These are phyloP conservation scores for Arctostaphylos glauca DNA, from an alignment of 148 eudicot species.

Conservation along the genomic window DNA sequence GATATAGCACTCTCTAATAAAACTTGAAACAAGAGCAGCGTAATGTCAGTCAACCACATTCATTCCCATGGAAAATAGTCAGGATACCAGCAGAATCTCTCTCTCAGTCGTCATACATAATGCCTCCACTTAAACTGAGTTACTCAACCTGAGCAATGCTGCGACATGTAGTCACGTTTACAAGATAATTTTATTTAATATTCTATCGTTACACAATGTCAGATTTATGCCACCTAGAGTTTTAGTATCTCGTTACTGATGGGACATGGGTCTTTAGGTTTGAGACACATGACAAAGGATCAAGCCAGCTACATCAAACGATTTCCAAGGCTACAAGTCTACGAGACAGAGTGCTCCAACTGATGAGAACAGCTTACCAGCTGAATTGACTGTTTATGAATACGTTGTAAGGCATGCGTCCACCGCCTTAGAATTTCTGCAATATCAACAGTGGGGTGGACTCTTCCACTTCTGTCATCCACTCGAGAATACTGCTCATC, in stretches of 20 bases:
- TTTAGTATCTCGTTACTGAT: not conserved
- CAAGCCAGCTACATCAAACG: not conserved
- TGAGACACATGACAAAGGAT: not conserved
- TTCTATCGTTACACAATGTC: too few relatives aligned
- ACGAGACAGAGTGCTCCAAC: not conserved
- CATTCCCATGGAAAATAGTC: not conserved
- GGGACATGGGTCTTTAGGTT: not conserved
- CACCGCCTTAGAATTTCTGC: constrained; percentile 95
- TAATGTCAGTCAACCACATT: not conserved
- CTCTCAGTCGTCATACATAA: not conserved
- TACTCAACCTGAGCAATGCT: not conserved
- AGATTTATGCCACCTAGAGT: not conserved
- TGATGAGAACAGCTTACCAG: constrained; percentile 47
- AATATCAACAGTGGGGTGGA: constrained; percentile 85
- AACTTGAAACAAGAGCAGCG: not conserved
- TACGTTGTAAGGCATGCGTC: constrained; percentile 97
- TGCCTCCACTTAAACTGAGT: not conserved
- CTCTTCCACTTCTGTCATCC: constrained; percentile 77
- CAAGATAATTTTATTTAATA: not conserved
- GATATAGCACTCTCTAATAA: not conserved
- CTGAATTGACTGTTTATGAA: constrained; percentile 94
- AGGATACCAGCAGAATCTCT: not conserved
- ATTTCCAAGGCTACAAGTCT: not conserved
- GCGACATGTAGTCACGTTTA: not conserved
- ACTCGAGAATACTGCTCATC: constrained; percentile 53